A percentile compares a stretch with the other conserved stretches of the same genome.
These are phyloP conservation scores for Aegilops tauschii DNA, from an alignment of 176 grass and related monocot genomes.

Conservation along the genomic window DNA sequence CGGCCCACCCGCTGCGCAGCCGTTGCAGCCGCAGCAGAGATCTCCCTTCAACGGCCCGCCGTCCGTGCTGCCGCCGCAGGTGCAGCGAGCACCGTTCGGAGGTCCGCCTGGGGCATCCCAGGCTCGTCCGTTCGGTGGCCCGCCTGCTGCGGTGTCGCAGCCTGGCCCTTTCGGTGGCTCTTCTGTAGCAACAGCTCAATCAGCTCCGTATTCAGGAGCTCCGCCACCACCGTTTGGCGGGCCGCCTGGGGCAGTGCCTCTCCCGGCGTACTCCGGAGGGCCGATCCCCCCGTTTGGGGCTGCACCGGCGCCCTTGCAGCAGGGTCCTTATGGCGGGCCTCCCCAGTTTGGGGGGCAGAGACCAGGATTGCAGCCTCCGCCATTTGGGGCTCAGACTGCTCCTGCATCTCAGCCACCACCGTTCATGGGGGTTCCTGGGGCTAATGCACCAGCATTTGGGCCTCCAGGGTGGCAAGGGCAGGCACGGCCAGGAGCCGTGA, in stretches of 20 bases:
- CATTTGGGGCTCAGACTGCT: slow-evolving; percentile 22
- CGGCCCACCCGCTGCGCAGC: neutral
- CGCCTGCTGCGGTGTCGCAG: neutral
- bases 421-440: slow-evolving; percentile 33
- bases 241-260: slow-evolving; percentile 22
- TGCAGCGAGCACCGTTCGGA: slow-evolving; percentile 26
- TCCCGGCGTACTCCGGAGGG: neutral
- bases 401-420: slow-evolving; percentile 3
- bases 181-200: neutral
- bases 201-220: neutral
- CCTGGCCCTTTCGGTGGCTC: slow-evolving; percentile 28
- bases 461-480: slow-evolving; percentile 45
- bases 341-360: slow-evolving; percentile 46
- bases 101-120: slow-evolving; percentile 16
- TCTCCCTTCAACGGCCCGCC: neutral
- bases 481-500: neutral
- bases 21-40: slow-evolving; percentile 23
- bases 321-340: slow-evolving; percentile 25
- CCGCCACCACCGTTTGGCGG: slow-evolving; percentile 23
- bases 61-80: neutral
- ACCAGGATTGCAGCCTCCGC: slow-evolving; percentile 26
- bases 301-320: neutral
- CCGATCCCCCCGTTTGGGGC: slow-evolving; percentile 22
- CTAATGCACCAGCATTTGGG: slow-evolving; percentile 23
- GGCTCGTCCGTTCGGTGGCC: slow-evolving; percentile 7